Conservation (phyloP, 345 rosid species). For the Linum lewisii region DNA sequence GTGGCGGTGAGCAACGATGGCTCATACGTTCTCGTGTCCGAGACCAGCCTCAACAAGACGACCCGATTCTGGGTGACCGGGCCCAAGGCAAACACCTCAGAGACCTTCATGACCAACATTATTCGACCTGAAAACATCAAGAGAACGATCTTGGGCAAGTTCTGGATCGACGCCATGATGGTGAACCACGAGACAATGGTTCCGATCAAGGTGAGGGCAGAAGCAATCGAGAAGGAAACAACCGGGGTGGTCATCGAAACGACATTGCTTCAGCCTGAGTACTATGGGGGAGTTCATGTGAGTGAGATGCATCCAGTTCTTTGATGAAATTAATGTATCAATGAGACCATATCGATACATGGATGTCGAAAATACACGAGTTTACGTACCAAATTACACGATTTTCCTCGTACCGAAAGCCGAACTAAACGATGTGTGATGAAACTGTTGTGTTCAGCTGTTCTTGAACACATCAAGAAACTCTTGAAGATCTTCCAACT, state of each 20-base stretch:
- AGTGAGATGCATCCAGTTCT: too few relatives aligned
- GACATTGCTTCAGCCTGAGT: background rate
- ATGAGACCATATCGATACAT: too few relatives aligned
- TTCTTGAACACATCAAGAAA: conserved; percentile 44
- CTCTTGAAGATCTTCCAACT: conserved; percentile 49
- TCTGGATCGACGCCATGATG: background rate
- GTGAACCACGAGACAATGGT: too few relatives aligned
- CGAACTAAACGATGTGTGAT: too few relatives aligned
- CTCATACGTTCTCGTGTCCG: background rate
- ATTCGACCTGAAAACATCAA: background rate
- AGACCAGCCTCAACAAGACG: background rate
- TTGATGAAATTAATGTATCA: too few relatives aligned
- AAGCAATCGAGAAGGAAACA: background rate
- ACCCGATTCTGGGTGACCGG: background rate
- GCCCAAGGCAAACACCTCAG: conserved; percentile 1
- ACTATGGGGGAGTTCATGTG: too few relatives aligned
- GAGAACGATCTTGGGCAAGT: background rate
- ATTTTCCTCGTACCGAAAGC: too few relatives aligned
- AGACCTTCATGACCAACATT: background rate
- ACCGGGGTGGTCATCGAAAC: background rate
- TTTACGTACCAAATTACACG: too few relatives aligned
- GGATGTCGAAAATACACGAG: too few relatives aligned
- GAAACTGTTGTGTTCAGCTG: conserved; percentile 19
- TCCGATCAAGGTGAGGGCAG: background rate
- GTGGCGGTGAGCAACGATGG: conserved; percentile 11